A percentile compares a stretch with the other conserved stretches of the same genome.
Conservation (phyloP, 2,329 filamentous ascomycete species). For the Venturia pyrina region DNA sequence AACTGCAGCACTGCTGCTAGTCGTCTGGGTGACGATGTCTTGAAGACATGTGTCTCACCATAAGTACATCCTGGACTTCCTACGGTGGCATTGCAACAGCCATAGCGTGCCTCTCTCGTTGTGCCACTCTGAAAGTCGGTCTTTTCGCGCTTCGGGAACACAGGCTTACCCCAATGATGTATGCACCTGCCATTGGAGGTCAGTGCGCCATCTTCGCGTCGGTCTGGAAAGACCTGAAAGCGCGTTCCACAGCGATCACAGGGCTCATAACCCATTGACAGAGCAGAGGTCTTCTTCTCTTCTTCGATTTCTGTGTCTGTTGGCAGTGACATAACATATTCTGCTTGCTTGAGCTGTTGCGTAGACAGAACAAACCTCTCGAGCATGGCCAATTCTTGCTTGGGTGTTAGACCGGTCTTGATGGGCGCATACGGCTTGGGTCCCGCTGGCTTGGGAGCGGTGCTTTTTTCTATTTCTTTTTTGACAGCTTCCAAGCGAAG, state of each 20-base stretch:
- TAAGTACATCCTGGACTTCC: constrained; percentile 72
- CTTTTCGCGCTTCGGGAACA: constrained; percentile 46
- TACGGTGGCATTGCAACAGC: constrained; percentile 68
- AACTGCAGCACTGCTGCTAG: constrained; percentile 75
- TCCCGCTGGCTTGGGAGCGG: constrained; percentile 24
- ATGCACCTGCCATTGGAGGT: constrained; percentile 68
- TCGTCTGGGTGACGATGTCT: constrained; percentile 63
- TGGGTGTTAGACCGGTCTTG: constrained; percentile 53
- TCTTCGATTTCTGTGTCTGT: constrained; percentile 54
- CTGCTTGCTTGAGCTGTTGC: constrained; percentile 51
- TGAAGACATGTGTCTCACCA: constrained; percentile 73
- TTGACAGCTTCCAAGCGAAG: constrained; percentile 26
- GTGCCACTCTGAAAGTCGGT: constrained; percentile 34
- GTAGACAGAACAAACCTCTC: constrained; percentile 55
- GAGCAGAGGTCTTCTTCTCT: constrained; percentile 54
- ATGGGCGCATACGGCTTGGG: constrained; percentile 41
- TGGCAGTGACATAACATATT: constrained; percentile 65
- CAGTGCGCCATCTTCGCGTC: constrained; percentile 66
- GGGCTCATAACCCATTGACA: constrained; percentile 68
- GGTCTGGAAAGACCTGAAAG: constrained; percentile 86
- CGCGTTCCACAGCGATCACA: constrained; percentile 80
- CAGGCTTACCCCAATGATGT: constrained; percentile 68
- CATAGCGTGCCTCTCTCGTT: constrained; percentile 51
- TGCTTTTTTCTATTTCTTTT: constrained; percentile 17
- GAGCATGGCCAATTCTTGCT: constrained; percentile 60